Conservation (phyloP, 2,329 filamentous ascomycete genomes). For the Cladosporium sp. region DNA sequence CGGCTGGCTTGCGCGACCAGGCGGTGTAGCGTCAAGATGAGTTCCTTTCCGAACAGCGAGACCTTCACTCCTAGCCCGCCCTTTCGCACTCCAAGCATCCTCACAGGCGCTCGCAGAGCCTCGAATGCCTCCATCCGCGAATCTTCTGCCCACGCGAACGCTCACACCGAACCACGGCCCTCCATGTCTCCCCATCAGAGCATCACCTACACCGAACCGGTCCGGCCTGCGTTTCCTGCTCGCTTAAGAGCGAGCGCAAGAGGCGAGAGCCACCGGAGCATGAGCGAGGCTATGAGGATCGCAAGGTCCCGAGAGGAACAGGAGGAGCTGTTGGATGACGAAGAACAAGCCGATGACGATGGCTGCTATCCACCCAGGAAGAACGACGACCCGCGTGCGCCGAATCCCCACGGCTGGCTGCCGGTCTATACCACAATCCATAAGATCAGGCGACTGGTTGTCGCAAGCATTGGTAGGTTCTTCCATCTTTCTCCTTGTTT, state of each 20-base stretch:
- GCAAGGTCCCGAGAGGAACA: slow-evolving; percentile 50
- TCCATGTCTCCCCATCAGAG: slow-evolving; percentile 1
- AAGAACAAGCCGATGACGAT: slow-evolving; percentile 48
- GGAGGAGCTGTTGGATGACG: slow-evolving; percentile 48
- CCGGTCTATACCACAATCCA: slow-evolving; percentile 79
- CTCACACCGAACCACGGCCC: neutral
- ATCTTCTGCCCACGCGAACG: slow-evolving; percentile 7
- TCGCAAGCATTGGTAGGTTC: slow-evolving; percentile 47
- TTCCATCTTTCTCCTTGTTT: neutral
- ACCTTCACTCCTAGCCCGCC: neutral
- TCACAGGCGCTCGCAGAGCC: slow-evolving; percentile 2
- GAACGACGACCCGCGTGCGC: slow-evolving; percentile 42
- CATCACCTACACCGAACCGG: slow-evolving; percentile 31
- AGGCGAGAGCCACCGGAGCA: slow-evolving; percentile 36
- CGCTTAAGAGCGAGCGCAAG: slow-evolving; percentile 26
- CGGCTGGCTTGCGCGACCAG: neutral
- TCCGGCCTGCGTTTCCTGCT: slow-evolving; percentile 31
- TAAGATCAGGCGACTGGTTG: slow-evolving; percentile 47
- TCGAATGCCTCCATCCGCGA: slow-evolving; percentile 16
- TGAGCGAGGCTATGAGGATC: slow-evolving; percentile 41
- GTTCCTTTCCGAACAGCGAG: neutral
- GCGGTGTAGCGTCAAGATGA: neutral
- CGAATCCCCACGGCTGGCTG: slow-evolving; percentile 62
- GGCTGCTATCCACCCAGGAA: slow-evolving; percentile 43
- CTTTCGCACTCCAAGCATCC: slow-evolving; percentile 15